These are phyloP conservation scores for Mycena latifolia DNA, from an alignment of 768 basidiomycete species.

Conservation along the genomic window DNA sequence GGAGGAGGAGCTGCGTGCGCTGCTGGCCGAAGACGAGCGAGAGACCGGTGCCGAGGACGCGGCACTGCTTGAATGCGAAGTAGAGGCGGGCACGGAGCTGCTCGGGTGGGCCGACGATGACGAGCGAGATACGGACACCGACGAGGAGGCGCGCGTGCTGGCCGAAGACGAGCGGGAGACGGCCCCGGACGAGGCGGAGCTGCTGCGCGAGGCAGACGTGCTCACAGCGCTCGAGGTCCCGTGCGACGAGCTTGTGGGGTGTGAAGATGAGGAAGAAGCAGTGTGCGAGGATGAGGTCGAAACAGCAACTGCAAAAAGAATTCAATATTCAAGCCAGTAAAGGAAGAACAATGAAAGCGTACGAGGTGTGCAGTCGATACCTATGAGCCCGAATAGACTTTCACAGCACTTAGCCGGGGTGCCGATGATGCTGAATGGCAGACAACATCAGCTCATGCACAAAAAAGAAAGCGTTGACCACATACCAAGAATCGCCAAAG, in stretches of 20 bases:
- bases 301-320: not conserved
- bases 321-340: too few relatives aligned
- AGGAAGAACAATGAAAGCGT: not conserved
- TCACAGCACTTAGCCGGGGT: not conserved
- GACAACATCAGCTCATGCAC: not conserved
- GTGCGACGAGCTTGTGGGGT: not conserved
- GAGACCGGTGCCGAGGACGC: too few relatives aligned
- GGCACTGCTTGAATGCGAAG: too few relatives aligned
- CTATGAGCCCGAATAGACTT: not conserved
- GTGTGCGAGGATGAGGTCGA: not conserved
- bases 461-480: too few relatives aligned
- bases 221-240: not conserved
- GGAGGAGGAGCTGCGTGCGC: too few relatives aligned
- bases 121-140: not conserved
- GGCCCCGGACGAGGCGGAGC: too few relatives aligned
- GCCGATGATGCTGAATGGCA: not conserved
- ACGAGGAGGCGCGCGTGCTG: not conserved
- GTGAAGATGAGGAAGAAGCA: not conserved
- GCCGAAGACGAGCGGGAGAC: too few relatives aligned
- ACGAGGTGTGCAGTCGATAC: not conserved
- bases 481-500: slow-evolving; percentile 13
- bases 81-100: not conserved
- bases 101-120: not conserved
- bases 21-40: too few relatives aligned
- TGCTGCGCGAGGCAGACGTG: not conserved